phyloP scores from a whole-genome alignment of 2,329 filamentous ascomycete genomes.

The Neoarthrinium moseri region DNA sequence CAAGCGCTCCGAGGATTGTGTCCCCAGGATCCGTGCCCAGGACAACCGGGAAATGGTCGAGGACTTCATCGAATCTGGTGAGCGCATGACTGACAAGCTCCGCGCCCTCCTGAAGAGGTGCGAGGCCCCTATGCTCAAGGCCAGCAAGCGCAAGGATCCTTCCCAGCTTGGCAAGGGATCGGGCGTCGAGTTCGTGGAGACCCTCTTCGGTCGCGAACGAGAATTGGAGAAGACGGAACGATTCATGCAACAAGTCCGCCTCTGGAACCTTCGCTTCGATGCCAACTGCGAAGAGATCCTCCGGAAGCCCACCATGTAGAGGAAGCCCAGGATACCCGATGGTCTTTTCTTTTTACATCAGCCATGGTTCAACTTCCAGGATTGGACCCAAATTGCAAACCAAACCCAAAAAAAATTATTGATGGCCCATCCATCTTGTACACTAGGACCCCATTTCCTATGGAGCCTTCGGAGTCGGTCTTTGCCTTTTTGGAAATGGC shows the following conservation, averaged over 20 bases:
- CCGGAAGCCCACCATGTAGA: conserved; percentile 55
- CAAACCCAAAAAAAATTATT: conserved; percentile 3
- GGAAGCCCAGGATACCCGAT: not conserved
- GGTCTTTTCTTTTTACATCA: conserved; percentile 2
- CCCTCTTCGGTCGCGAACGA: conserved; percentile 88
- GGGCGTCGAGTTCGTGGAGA: conserved; percentile 92
- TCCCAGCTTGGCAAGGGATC: conserved; percentile 85
- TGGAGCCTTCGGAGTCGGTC: conserved; percentile 4
- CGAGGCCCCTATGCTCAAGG: conserved; percentile 94
- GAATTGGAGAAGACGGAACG: conserved; percentile 88
- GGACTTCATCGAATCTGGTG: conserved; percentile 87
- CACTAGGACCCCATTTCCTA: conserved; percentile 7
- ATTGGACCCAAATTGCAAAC: conserved; percentile 5
- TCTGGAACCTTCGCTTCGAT: conserved; percentile 93
- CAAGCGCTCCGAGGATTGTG: conserved; percentile 81
- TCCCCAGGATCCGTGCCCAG: conserved; percentile 67
- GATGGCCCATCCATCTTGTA: conserved; percentile 4
- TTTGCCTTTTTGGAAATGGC: conserved; percentile 9
- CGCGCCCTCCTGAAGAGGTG: conserved; percentile 85
- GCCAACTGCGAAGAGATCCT: conserved; percentile 94
- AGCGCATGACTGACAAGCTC: conserved; percentile 82
- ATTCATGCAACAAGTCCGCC: conserved; percentile 83
- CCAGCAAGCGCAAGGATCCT: conserved; percentile 68
- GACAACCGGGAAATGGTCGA: conserved; percentile 80
- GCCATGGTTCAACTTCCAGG: not conserved